A percentile compares a stretch with the other conserved stretches of the same genome.
Conservation (phyloP, 306 rosid species). For the Morella rubra region DNA sequence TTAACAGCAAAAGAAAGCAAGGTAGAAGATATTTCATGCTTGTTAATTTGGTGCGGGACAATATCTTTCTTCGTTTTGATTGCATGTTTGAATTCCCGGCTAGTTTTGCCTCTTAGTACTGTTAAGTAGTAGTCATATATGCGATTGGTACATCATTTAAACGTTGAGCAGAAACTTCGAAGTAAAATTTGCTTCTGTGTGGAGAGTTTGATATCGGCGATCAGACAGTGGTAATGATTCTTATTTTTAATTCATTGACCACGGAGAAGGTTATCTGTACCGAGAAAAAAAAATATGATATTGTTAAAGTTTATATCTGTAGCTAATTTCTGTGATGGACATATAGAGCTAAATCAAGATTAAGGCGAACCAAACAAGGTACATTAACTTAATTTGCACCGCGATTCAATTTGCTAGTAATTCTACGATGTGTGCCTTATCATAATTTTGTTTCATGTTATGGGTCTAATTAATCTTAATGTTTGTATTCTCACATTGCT, state of each 20-base stretch:
- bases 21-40: constrained; percentile 17
- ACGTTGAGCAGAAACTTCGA: background rate
- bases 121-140: background rate
- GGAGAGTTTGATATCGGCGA: constrained; percentile 1
- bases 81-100: constrained; percentile 2
- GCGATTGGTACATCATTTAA: background rate
- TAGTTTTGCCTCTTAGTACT: constrained; percentile 7
- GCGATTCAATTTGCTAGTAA: background rate
- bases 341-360: background rate
- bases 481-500: background rate
- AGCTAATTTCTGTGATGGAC: background rate
- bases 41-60: constrained; percentile 10
- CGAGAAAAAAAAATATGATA: background rate
- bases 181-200: background rate
- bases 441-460: background rate
- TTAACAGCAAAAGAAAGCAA: background rate
- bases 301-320: background rate
- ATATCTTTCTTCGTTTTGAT: constrained; percentile 10
- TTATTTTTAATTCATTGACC: background rate
- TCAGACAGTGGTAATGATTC: background rate
- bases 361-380: background rate
- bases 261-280: background rate
- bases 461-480: background rate
- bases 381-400: background rate
- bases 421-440: background rate